phyloP scores from a whole-genome alignment of 805 yeast species.

The Hanseniaspora occidentalis region DNA sequence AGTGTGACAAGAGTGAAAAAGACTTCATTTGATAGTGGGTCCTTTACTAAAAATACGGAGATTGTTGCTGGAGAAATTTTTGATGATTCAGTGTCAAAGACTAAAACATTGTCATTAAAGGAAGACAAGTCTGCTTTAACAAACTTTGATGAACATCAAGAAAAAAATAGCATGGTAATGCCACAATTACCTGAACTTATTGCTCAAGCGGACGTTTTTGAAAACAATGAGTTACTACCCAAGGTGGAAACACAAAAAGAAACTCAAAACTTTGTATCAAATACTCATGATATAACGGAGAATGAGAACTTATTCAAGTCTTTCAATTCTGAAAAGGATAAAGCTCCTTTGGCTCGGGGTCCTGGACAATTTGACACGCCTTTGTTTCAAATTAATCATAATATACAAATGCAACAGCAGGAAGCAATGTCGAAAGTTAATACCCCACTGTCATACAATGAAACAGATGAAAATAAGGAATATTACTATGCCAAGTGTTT shows the following conservation, averaged over 20 bases:
- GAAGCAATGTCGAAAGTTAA: conserved; percentile 5
- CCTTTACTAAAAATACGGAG: background rate
- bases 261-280: no score
- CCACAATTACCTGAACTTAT: no score
- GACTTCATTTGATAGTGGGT: background rate
- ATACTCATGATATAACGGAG: no score
- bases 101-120: conserved; percentile 15
- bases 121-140: conserved; percentile 7
- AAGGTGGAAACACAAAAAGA: no score
- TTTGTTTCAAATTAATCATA: conserved; percentile 4
- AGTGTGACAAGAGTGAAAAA: conserved; percentile 1
- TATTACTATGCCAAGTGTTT: conserved; percentile 64
- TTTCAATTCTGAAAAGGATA: conserved; percentile 2
- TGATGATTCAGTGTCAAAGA: conserved; percentile 15
- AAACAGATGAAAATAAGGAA: conserved; percentile 40
- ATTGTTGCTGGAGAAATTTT: conserved; percentile 3
- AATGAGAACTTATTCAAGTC: no score
- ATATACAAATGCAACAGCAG: conserved; percentile 5
- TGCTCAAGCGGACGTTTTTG: no score
- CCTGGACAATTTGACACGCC: conserved; percentile 2
- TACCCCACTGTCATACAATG: no score
- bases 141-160: background rate
- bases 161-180: no score
- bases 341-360: conserved; percentile 3
- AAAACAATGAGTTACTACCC: no score